These are phyloP conservation scores for Solanum etuberosum DNA, from an alignment of 257 asterid genomes.

Conservation along the genomic window DNA sequence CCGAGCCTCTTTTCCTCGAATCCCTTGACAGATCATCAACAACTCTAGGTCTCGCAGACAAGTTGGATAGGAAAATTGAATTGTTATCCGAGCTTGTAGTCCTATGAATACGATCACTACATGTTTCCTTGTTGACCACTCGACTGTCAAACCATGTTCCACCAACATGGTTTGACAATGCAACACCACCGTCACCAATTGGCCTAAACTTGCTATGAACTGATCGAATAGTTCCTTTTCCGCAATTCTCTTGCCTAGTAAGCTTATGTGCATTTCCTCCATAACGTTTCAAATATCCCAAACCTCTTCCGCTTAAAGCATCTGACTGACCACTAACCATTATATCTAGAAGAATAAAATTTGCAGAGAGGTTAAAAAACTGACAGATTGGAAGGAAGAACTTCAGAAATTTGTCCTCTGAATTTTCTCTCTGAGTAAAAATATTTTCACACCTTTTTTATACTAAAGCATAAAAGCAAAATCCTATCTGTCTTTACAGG, in stretches of 20 bases:
- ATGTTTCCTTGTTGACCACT: slow-evolving; percentile 37
- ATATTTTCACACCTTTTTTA: too few relatives aligned
- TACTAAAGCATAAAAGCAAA: not conserved
- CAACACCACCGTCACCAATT: slow-evolving; percentile 74
- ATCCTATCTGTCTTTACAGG: not conserved
- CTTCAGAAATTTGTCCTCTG: not conserved
- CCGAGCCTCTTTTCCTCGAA: slow-evolving; percentile 36
- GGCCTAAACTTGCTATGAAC: slow-evolving; percentile 48
- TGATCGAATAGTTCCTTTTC: slow-evolving; percentile 13
- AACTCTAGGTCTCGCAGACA: slow-evolving; percentile 55
- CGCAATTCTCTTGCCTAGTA: slow-evolving; percentile 44
- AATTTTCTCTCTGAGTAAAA: not conserved
- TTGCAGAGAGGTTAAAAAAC: too few relatives aligned
- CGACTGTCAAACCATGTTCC: slow-evolving; percentile 34
- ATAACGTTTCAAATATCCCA: slow-evolving; percentile 13
- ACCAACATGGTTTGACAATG: slow-evolving; percentile 43
- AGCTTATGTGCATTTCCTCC: slow-evolving; percentile 30
- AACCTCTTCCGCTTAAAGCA: slow-evolving; percentile 19
- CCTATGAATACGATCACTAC: slow-evolving; percentile 32
- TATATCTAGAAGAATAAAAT: not conserved
- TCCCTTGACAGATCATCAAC: slow-evolving; percentile 32
- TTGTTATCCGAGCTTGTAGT: not conserved
- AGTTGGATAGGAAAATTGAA: slow-evolving; percentile 69
- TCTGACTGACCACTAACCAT: too few relatives aligned
- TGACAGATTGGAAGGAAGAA: too few relatives aligned